Conservation (phyloP, 257 asterid genomes). For the Phtheirospermum japonicum region DNA sequence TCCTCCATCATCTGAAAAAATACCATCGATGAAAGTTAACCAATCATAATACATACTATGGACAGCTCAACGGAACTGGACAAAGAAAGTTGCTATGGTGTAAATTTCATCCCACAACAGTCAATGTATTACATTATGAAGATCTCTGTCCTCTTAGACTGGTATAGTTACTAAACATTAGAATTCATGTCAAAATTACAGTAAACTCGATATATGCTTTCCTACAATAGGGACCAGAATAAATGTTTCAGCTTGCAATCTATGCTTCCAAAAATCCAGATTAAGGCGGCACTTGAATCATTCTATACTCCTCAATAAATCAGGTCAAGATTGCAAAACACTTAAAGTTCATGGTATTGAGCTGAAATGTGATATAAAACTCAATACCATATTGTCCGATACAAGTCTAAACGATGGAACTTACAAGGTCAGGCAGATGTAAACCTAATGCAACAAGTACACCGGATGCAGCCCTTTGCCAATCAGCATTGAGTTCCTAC, state of each 20-base stretch:
- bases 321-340: too few species aligned
- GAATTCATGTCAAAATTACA: constrained; percentile 17
- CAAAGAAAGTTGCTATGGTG: constrained; percentile 5
- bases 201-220: not conserved
- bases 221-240: constrained; percentile 1
- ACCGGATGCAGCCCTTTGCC: too few species aligned
- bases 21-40: too few species aligned
- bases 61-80: constrained; percentile 1
- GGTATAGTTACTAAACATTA: not conserved
- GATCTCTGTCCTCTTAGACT: constrained; percentile 10
- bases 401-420: too few species aligned
- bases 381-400: too few species aligned
- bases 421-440: too few species aligned
- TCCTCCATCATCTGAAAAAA: constrained; percentile 92
- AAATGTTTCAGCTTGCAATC: constrained; percentile 22
- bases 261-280: constrained; percentile 8
- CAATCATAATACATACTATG: not conserved
- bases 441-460: too few species aligned
- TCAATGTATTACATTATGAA: constrained; percentile 14
- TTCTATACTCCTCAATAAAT: too few species aligned
- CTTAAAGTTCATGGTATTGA: too few species aligned
- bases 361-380: too few species aligned
- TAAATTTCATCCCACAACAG: constrained; percentile 16
- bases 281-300: constrained; percentile 15
- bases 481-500: too few species aligned